Evolutionary conservation across 2,329 filamentous ascomycete genomes (phyloP), one percentile per base, ranked within the genome.

Genomic region (Alternaria sp.): DNA sequence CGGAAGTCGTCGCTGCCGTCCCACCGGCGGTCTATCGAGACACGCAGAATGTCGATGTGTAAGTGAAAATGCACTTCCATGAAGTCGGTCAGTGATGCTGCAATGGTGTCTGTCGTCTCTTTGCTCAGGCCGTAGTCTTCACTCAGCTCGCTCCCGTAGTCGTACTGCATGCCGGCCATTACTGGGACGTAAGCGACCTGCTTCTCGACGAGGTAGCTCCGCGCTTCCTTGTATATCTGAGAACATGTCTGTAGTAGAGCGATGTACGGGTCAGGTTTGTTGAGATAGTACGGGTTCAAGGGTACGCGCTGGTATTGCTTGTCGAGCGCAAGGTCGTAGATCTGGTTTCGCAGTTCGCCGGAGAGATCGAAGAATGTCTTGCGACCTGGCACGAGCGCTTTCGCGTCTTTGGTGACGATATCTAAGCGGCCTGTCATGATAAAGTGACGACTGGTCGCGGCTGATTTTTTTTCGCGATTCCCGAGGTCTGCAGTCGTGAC

Each of bases 101-200:
- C 49, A 2, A 55, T 63, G n/a, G 56, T 63, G 25, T 63, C 32
- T 12, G 47, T 59, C 1, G 56, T 63, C 21, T 25, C 61, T 17
- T 19, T 51, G 13, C 43, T 43, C 13, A 44, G 13, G 9, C 55
- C 30, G 45, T 46, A 63, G n/a, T 63, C 50, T 9, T 40, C 13
- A 4, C 44, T 12, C 2, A 44, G 47, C 32, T 25, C 28, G 19
- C 17, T 23, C 13, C 55, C 49, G 17, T 54, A 62, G n/a, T n/a
- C 9, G 21, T 45, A 59, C 13, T 59, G 26, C 28, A 62, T 59
- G 2, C 30, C 60, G 5, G 23, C 8, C 49, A 59, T 57, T 4
- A 62, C 50, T 3, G 56, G 60, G 13, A 62, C 30, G 30, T 62
- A 62, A 2, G 32, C 55, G 6, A 32, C 26, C 21, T 55, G 44